Conservation (phyloP, 345 rosid species). For the Populus davidiana region DNA sequence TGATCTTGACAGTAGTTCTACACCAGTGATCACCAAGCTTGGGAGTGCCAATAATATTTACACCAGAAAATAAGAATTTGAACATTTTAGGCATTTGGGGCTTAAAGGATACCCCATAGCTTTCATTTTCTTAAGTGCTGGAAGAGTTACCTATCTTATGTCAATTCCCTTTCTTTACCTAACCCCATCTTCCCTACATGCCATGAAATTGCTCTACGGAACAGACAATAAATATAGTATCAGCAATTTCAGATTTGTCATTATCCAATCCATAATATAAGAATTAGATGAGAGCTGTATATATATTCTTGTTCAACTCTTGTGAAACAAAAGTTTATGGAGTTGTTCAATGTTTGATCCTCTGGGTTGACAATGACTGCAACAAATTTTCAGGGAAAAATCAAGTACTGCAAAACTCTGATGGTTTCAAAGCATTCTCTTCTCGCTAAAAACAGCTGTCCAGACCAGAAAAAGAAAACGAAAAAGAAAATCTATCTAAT, state of each 20-base stretch:
- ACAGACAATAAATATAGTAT: background rate
- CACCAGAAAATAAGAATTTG: background rate
- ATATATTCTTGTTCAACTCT: slow-evolving; percentile 20
- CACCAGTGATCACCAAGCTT: slow-evolving; percentile 8
- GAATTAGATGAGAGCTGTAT: slow-evolving; percentile 11
- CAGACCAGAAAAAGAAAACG: background rate
- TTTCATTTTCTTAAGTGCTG: slow-evolving; percentile 34
- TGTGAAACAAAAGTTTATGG: background rate
- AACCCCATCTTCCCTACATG: slow-evolving; percentile 26
- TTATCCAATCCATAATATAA: slow-evolving; percentile 15
- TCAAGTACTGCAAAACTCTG: slow-evolving; percentile 10
- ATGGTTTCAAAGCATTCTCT: slow-evolving; percentile 6
- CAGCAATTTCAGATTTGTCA: slow-evolving; percentile 7
- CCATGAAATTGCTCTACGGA: background rate
- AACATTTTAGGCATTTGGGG: background rate
- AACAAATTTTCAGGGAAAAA: slow-evolving; percentile 12
- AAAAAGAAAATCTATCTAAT: slow-evolving; percentile 2
- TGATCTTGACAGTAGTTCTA: slow-evolving; percentile 1
- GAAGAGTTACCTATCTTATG: background rate
- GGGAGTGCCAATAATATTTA: background rate
- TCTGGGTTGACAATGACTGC: slow-evolving; percentile 4
- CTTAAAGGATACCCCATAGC: slow-evolving; percentile 1
- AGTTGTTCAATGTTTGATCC: slow-evolving; percentile 5
- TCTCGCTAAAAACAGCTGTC: slow-evolving; percentile 14
- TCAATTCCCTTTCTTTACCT: slow-evolving; percentile 28